Evolutionary conservation across 1,284 basidiomycete genomes (phyloP), one percentile per base, ranked within the genome.

Genomic region (Peniophora sp.): DNA sequence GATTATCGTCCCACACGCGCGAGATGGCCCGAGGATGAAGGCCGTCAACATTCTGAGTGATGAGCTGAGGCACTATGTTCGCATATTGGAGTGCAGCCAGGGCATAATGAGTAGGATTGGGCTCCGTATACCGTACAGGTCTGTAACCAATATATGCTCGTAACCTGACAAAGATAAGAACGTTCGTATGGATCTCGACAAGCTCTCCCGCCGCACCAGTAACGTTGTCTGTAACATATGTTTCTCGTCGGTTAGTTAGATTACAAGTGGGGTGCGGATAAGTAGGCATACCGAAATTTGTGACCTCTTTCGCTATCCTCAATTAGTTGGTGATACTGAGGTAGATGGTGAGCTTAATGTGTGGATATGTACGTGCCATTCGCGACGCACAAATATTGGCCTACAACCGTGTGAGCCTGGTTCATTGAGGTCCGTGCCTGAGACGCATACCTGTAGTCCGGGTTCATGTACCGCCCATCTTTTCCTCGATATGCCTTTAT

Each of bases 21-120:
- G 62, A 61, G 44, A 83, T 64, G 24, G 83, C 87, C 68, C 92
- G 92, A 48, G 83, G 82, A 61, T 95, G 92, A 12, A 96, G 77
- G 8, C 92, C 92, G 61, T 97, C 94, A 6, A 97, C 92, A 59
- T 95, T 96, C 65, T 96, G 92, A 0, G 94, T 97, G 52, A 97
- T 83, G 23, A 93, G 66, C n/a, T 72, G 70, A 6, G 76, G 69
- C 17, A 89, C 73, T 49, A 83, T 65, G 6, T 75, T 77, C 6
- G 85, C 69, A 54, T 90, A 74, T 60, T 92, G 86, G 25, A 96
- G 71, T 1, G 92, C 89, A 2, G 90, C 86, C 23, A 97, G 69
- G 16, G 89, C 85, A 60, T 82, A 89, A 63, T 97, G 93, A 0
- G 87, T 92, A 3, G 89, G 84, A 58, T 96, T 97, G 1, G 92